Conservation (phyloP, 768 basidiomycete genomes). For the Megacollybia marginata region DNA sequence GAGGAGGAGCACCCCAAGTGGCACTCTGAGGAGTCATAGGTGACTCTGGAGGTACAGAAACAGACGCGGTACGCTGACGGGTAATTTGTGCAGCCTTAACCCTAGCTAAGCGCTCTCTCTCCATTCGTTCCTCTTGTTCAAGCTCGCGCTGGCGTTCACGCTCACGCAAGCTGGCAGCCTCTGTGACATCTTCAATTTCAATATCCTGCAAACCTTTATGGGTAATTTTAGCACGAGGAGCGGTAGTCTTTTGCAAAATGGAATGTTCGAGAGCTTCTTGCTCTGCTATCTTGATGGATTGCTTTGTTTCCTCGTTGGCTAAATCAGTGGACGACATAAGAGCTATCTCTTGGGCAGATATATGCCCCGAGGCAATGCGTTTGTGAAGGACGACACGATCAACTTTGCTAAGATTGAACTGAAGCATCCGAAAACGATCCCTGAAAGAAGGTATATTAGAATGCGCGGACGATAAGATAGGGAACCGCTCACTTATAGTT, state of each 20-base stretch:
- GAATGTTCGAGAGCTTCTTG: constrained; percentile 80
- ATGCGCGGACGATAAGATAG: neutral
- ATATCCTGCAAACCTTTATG: constrained; percentile 92
- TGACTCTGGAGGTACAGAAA: constrained; percentile 69
- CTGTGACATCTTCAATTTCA: constrained; percentile 59
- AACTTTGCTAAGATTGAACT: constrained; percentile 79
- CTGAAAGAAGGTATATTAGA: constrained; percentile 27
- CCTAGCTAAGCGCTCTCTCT: constrained; percentile 62
- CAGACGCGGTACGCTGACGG: constrained; percentile 44
- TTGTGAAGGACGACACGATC: constrained; percentile 77
- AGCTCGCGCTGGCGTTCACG: constrained; percentile 53
- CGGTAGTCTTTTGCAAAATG: constrained; percentile 63
- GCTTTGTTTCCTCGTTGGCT: constrained; percentile 79
- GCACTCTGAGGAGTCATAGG: constrained; percentile 41
- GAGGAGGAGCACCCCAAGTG: constrained; percentile 59
- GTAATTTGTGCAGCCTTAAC: constrained; percentile 35
- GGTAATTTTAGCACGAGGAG: constrained; percentile 75
- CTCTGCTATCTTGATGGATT: constrained; percentile 76
- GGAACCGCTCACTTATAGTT: constrained; percentile 71
- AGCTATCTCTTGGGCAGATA: constrained; percentile 68
- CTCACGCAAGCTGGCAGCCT: constrained; percentile 29
- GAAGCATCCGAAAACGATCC: constrained; percentile 86
- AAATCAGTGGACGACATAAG: constrained; percentile 85
- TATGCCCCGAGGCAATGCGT: constrained; percentile 60
- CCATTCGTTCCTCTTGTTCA: constrained; percentile 63